phyloP scores from a whole-genome alignment of 2,329 filamentous ascomycete species.

The Verticillium longisporum region DNA sequence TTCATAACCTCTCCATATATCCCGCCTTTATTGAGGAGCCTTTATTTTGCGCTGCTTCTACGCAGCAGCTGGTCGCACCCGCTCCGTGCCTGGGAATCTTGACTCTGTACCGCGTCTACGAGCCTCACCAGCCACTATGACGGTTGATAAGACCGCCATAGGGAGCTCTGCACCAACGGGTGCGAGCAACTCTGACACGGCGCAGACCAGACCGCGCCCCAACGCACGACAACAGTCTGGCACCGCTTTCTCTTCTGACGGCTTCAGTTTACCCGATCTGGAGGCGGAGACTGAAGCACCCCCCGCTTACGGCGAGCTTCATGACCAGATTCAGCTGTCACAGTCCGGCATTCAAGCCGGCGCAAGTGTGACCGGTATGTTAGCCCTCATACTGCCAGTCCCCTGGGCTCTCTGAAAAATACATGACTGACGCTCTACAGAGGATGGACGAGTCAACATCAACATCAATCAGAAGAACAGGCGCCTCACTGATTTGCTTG shows the following conservation, averaged over 20 bases:
- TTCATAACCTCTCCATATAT: not conserved
- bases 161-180: not conserved
- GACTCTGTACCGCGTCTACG: not conserved
- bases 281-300: constrained; percentile 35
- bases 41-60: not conserved
- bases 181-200: not conserved
- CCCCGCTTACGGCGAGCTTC: constrained; percentile 53
- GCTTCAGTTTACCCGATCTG: constrained; percentile 33
- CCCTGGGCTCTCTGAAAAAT: constrained; percentile 4
- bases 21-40: not conserved
- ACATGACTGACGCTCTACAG: constrained; percentile 25
- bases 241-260: constrained; percentile 28
- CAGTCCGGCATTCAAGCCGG: constrained; percentile 58
- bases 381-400: not conserved
- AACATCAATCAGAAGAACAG: constrained; percentile 62
- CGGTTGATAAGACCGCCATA: constrained; percentile 5
- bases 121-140: constrained; percentile 4
- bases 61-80: not conserved
- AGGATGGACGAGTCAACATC: constrained; percentile 73
- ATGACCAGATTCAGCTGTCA: constrained; percentile 50
- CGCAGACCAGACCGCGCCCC: constrained; percentile 2
- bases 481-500: constrained; percentile 59
- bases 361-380: constrained; percentile 48
- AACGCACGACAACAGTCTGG: constrained; percentile 16
- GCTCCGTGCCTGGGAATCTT: not conserved